phyloP scores from a whole-genome alignment of 1,284 basidiomycete species.

The Afroboletus lepidellus region DNA sequence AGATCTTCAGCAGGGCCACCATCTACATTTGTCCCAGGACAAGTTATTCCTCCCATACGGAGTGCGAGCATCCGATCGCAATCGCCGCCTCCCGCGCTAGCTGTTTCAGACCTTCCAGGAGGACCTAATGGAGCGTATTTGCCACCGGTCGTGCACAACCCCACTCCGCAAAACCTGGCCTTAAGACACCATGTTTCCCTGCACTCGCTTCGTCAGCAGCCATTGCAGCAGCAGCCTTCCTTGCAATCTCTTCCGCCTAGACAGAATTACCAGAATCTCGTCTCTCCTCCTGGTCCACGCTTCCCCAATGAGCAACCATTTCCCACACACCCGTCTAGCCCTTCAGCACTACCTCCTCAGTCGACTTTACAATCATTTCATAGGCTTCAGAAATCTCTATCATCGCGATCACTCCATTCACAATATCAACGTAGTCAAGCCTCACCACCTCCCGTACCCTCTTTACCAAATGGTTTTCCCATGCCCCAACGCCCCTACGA shows the following conservation, averaged over 20 bases:
- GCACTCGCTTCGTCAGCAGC: conserved; percentile 29
- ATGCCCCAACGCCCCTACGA: conserved; percentile 32
- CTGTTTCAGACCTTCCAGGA: conserved; percentile 15
- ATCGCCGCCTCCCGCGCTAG: conserved; percentile 18
- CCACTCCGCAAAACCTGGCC: conserved; percentile 6
- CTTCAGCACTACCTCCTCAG: conserved; percentile 8
- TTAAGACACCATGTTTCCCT: conserved; percentile 26
- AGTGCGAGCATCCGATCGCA: conserved; percentile 40
- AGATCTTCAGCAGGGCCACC: conserved; percentile 26
- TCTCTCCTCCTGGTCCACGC: conserved; percentile 3
- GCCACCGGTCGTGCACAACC: conserved; percentile 18
- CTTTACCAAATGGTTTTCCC: conserved; percentile 40
- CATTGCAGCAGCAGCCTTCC: conserved; percentile 32
- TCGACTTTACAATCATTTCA: conserved; percentile 34
- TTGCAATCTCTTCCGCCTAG: conserved; percentile 23
- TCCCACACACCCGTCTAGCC: conserved; percentile 6
- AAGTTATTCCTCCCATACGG: conserved; percentile 42
- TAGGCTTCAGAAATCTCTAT: conserved; percentile 56
- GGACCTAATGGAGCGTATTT: conserved; percentile 14
- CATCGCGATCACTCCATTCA: conserved; percentile 57
- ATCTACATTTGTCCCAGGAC: conserved; percentile 37
- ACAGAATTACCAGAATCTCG: conserved; percentile 10
- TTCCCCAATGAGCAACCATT: conserved; percentile 10
- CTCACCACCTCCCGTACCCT: conserved; percentile 49
- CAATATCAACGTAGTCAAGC: conserved; percentile 46